Evolutionary conservation across 2,329 filamentous ascomycete genomes (phyloP).

Genomic region (Hortaea sp.): DNA sequence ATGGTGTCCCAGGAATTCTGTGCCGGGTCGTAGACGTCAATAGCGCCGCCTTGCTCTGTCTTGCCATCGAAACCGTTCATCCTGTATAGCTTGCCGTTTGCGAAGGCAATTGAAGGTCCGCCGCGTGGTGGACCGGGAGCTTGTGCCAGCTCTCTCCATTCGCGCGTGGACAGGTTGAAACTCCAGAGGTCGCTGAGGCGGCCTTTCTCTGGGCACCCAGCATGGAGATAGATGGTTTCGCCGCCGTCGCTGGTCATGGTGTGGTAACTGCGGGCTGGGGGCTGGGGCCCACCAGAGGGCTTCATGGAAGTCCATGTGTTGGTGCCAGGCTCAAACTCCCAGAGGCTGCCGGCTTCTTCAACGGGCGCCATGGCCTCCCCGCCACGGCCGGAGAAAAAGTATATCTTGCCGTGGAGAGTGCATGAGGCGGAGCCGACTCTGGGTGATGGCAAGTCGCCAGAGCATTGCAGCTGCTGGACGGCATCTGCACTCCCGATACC

Average conservation of each 20-base stretch:
- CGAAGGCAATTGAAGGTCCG: constrained; percentile 57
- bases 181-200: constrained; percentile 65
- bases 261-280: constrained; percentile 63
- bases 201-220: constrained; percentile 57
- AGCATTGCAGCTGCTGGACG: not conserved
- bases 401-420: constrained; percentile 59
- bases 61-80: constrained; percentile 73
- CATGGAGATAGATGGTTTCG: constrained; percentile 63
- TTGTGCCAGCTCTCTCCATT: constrained; percentile 58
- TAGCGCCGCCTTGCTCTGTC: constrained; percentile 56
- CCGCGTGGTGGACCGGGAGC: constrained; percentile 59
- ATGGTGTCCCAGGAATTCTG: constrained; percentile 32
- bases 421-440: constrained; percentile 66
- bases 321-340: constrained; percentile 61
- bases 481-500: too few relatives aligned
- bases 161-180: constrained; percentile 54
- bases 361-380: constrained; percentile 59
- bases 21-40: constrained; percentile 50
- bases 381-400: constrained; percentile 71
- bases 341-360: constrained; percentile 64
- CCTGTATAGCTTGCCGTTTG: constrained; percentile 57
- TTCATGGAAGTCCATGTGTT: constrained; percentile 55
- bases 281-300: constrained; percentile 41
- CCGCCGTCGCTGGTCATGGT: constrained; percentile 54
- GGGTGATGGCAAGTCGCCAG: constrained; percentile 42